Conservation (phyloP, 139 green algal species). For the Astrephomene gubernaculifera region DNA sequence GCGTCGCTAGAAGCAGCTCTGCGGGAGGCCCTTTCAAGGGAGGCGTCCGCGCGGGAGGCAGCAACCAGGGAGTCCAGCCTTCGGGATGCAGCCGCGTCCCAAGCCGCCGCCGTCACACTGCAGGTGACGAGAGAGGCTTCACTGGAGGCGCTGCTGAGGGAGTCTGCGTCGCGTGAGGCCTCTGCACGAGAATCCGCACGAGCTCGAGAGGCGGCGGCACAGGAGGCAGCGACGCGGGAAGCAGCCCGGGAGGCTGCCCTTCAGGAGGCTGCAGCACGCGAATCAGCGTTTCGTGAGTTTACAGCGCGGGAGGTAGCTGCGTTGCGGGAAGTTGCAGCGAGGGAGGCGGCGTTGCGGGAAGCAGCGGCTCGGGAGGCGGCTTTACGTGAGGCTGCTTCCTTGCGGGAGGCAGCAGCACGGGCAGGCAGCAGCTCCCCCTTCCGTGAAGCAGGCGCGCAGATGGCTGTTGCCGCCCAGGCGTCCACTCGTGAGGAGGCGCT, state of each 20-base stretch:
- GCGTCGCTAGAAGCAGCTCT: too few relatives aligned
- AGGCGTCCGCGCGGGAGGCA: too few relatives aligned
- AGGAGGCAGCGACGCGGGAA: too few relatives aligned
- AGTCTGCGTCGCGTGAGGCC: background rate
- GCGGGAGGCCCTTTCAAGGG: too few relatives aligned
- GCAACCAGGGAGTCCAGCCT: background rate
- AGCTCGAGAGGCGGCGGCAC: background rate
- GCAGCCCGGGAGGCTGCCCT: background rate
- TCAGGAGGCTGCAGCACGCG: too few relatives aligned
- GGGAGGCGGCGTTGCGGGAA: background rate
- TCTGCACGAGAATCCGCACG: background rate
- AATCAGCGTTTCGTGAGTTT: background rate
- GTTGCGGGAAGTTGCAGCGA: too few relatives aligned
- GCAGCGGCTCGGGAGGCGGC: background rate
- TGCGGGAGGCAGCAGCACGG: background rate
- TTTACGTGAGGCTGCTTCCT: background rate
- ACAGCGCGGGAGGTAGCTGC: background rate
- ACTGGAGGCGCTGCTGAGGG: background rate
- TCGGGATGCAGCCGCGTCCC: background rate
- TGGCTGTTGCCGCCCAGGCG: too few relatives aligned
- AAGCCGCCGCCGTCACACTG: background rate
- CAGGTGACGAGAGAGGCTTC: background rate
- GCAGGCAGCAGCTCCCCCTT: too few relatives aligned
- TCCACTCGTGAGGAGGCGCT: background rate
- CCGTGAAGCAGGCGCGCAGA: too few relatives aligned